These are phyloP conservation scores for Boechera divaricarpa DNA, from an alignment of 345 rosid species.

Conservation along the genomic window DNA sequence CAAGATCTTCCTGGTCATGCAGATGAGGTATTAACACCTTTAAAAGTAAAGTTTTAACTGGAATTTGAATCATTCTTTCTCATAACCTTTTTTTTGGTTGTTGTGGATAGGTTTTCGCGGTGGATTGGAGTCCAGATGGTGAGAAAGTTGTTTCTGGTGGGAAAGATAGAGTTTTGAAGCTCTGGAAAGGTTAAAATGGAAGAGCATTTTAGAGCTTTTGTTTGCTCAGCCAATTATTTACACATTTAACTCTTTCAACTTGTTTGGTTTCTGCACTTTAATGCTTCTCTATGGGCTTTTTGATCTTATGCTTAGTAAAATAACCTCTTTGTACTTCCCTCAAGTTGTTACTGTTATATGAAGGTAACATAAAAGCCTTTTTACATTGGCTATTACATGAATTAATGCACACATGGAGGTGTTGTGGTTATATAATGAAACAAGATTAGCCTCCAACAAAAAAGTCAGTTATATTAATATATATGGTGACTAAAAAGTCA, in stretches of 20 bases:
- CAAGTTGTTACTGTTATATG: not conserved
- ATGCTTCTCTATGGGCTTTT: not conserved
- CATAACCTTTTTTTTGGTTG: conserved; percentile 13
- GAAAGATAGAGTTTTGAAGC: conserved; percentile 83
- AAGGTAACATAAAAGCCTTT: not conserved
- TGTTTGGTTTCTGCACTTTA: not conserved
- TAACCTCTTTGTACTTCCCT: not conserved
- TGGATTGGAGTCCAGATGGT: conserved; percentile 99
- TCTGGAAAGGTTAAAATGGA: conserved; percentile 80
- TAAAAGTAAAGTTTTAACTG: not conserved
- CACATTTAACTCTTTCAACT: conserved; percentile 5
- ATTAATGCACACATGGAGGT: not conserved
- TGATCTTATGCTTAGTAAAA: conserved; percentile 13
- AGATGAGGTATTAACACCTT: conserved; percentile 67
- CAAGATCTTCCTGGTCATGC: conserved; percentile 98
- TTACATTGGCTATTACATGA: not conserved
- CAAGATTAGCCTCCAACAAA: too few relatives aligned
- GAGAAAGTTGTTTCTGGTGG: conserved; percentile 99
- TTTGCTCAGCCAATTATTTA: not conserved
- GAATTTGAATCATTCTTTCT: not conserved
- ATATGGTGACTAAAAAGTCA: too few relatives aligned
- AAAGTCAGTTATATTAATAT: too few relatives aligned
- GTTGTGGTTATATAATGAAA: too few relatives aligned
- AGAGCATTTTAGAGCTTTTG: conserved; percentile 10
- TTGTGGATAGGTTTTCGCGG: conserved; percentile 69